Base-by-base conservation (phyloP, 495 filamentous ascomycete genomes). In the Parmelia sp. region DNA sequence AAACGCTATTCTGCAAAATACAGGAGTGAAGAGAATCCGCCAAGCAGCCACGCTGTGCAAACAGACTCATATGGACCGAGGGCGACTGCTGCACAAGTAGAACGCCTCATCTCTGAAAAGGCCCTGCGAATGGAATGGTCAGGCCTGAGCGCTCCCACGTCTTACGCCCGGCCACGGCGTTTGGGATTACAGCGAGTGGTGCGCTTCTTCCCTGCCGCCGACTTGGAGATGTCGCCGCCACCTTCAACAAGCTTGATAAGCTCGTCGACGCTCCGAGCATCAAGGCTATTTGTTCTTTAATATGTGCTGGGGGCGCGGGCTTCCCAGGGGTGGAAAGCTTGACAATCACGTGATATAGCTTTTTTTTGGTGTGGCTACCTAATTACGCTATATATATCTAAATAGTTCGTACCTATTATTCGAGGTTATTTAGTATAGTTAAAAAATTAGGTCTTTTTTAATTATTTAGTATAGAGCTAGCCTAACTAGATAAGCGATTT, bases 241-340 rank as follows among this genome's bases (percentile, higher is more conserved):
- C 91, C 90, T 72, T 94, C 90, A 69, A 95, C 95, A 74, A 90
- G 96, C 72, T 86, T 88, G 68, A 96, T 73, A 58, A 96, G 76
- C 71, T 96, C 91, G 65, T 96, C 91, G 58, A 96, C 88, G 76
- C 81, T 92, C 65, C 91, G 77, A 39, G 84, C 82, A 69, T 95
- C 91, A 63, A 90, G 72, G 33, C 73, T 66, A 66, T 63, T 53
- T n/a, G n/a, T n/a, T n/a, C n/a, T n/a, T n/a, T 36, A 10, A 36
- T 5, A 36, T 36, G 39, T n/a, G n/a, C n/a, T n/a, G n/a, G n/a
- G n/a, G n/a, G n/a, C n/a, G n/a, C n/a, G n/a, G n/a, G n/a, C n/a
- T n/a, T n/a, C n/a, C n/a, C n/a, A n/a, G n/a, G n/a, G n/a, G n/a
- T n/a, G n/a, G n/a, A n/a, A n/a, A n/a, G n/a, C n/a, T n/a, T n/a